Evolutionary conservation across 495 filamentous ascomycete genomes (phyloP).

Genomic region (Penicillium herquei): DNA sequence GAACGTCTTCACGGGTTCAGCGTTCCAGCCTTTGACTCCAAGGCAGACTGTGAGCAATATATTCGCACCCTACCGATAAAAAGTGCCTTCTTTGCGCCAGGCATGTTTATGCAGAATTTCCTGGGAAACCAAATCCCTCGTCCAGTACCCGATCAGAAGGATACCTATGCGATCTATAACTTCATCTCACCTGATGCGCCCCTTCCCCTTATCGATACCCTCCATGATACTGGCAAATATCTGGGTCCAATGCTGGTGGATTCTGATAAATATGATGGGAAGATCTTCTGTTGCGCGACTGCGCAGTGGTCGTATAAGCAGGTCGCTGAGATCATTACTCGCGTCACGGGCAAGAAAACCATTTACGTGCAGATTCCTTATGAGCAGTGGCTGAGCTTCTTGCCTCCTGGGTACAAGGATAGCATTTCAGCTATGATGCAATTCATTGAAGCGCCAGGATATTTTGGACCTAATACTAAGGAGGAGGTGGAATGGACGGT

Average conservation of each 20-base stretch:
- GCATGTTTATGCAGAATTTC: constrained; percentile 53
- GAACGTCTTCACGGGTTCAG: constrained; percentile 25
- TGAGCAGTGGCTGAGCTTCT: constrained; percentile 31
- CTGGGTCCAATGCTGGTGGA: constrained; percentile 50
- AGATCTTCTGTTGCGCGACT: constrained; percentile 39
- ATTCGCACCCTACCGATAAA: constrained; percentile 42
- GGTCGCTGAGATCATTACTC: constrained; percentile 33
- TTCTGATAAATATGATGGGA: constrained; percentile 50
- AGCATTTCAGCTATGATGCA: constrained; percentile 40
- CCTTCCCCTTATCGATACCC: constrained; percentile 46
- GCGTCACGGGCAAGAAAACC: constrained; percentile 45
- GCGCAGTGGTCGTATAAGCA: constrained; percentile 37
- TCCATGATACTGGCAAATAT: constrained; percentile 50
- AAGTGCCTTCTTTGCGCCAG: constrained; percentile 44
- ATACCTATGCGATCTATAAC: constrained; percentile 23
- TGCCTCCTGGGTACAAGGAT: constrained; percentile 25
- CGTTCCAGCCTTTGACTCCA: constrained; percentile 42
- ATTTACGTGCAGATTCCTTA: constrained; percentile 41
- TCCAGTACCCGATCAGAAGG: constrained; percentile 9
- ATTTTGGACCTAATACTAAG: constrained; percentile 42
- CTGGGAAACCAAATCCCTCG: constrained; percentile 7
- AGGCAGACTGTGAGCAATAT: constrained; percentile 42
- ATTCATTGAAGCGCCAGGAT: constrained; percentile 24
- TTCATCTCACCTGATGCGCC: constrained; percentile 27
- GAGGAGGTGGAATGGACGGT: constrained; percentile 40